Base-by-base conservation (phyloP, 2,329 filamentous ascomycete species). In the Alternaria burnsii region DNA sequence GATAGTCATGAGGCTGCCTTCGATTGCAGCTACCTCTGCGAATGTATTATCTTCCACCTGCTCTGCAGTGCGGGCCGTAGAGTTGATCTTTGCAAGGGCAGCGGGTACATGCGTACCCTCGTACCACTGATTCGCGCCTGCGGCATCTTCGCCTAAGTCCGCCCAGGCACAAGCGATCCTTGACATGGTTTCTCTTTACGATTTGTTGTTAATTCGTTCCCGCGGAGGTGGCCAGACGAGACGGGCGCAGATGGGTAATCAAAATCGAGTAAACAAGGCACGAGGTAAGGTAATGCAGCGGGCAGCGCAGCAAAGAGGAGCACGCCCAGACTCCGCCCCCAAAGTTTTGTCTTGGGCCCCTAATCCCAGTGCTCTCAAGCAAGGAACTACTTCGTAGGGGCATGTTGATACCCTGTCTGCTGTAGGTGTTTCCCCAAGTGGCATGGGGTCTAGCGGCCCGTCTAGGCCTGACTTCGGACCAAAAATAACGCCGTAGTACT, bases 141-240 rank as follows among this genome's bases (percentile, higher is more conserved):
- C 26, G 22, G 59, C 48, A 14, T 66, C 58, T 7, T 59, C 57
- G 43, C 38, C 46, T 16, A 68, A 30, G 12, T 66, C 63, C 26
- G 57, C 52, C 63, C 63, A 66, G 22, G 62, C 52, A 28, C 52
- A 55, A n/a, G 62, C 60, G 41, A 67, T 48, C 43, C 58, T 66
- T 1, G 65, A 58, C 62, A 66, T 67, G 32, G 34, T 62, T 36
- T 43, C 20, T 24, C 10, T 26, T 18, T 42, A 12, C 14, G 36
- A 14, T 22, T 11, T 5, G 22, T 44, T 7, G 26, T 54, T 12
- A 8, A n/a, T 34, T 26, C 12, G 38, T 18, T 51, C 26, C 44
- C 16, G 52, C 18, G 44, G 41, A 40, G 11, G 46, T 59, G 38
- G 38, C 8, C 11, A 32, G 36, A 36, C 32, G 16, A 18, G 18